Percentiles rank a stretch among this genome's conserved stretches.
Conservation (phyloP, 305 asterid species). For the Solanum hybrid region DNA sequence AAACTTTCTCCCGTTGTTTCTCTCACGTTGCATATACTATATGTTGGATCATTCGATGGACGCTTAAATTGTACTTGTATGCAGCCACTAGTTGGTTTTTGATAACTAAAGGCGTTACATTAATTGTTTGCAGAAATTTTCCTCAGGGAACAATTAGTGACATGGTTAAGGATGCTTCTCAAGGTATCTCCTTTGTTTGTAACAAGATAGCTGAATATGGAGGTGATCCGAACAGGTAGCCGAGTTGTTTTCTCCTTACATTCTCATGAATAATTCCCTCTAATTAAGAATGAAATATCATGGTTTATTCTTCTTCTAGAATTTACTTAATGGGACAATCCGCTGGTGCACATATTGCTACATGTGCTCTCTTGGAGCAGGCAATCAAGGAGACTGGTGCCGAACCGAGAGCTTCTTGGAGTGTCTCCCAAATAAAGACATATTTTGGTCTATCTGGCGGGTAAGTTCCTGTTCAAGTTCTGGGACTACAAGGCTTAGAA, state of each 20-base stretch:
- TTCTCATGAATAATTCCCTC: not conserved
- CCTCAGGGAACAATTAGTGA: constrained; percentile 94
- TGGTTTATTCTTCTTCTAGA: constrained; percentile 23
- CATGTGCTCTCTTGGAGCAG: constrained; percentile 83
- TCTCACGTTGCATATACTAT: not conserved
- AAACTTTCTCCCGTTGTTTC: not conserved
- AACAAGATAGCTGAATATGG: constrained; percentile 87
- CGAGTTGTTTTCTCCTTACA: not conserved
- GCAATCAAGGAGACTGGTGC: constrained; percentile 69
- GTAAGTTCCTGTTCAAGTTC: constrained; percentile 28
- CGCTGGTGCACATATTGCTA: constrained; percentile 96
- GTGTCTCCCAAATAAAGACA: constrained; percentile 75
- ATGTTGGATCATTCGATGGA: not conserved
- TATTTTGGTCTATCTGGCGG: constrained; percentile 97
- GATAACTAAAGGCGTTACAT: not conserved
- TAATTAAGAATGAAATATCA: not conserved
- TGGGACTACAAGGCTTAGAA: not conserved
- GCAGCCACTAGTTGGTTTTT: constrained; percentile 1
- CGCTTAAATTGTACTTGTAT: not conserved
- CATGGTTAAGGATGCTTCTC: constrained; percentile 89
- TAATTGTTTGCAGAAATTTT: constrained; percentile 63
- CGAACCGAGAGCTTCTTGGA: constrained; percentile 66
- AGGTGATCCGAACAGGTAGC: constrained; percentile 84
- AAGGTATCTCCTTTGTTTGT: constrained; percentile 83
- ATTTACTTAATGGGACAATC: constrained; percentile 95